Evolutionary conservation across 176 grass and related monocot genomes (phyloP).

Genomic region (Tillandsia fasciculata): DNA sequence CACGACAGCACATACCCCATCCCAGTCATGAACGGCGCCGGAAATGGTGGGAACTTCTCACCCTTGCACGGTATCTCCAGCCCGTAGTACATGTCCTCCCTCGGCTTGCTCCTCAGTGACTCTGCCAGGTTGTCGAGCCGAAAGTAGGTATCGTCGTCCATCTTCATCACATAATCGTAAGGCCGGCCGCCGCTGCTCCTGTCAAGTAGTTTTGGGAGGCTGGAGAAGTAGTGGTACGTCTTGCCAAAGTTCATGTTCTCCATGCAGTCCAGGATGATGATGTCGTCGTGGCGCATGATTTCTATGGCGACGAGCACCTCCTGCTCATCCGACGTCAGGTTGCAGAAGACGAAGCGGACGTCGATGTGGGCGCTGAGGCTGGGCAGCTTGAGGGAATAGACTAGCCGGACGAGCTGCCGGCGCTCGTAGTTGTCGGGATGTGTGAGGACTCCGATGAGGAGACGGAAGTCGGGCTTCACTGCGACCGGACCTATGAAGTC

Average conservation of each 20-base stretch:
- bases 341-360: conserved; percentile 41
- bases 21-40: conserved; percentile 7
- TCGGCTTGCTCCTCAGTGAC: background rate
- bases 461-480: conserved; percentile 12
- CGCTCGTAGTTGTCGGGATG: conserved; percentile 19
- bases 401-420: conserved; percentile 29
- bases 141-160: conserved; percentile 9
- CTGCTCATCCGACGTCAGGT: conserved; percentile 24
- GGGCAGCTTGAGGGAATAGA: conserved; percentile 25
- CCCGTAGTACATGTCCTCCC: conserved; percentile 6
- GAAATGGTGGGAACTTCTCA: background rate
- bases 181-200: background rate
- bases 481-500: background rate
- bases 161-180: conserved; percentile 6
- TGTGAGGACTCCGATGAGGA: conserved; percentile 37
- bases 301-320: conserved; percentile 32
- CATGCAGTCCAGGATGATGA: conserved; percentile 1
- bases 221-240: conserved; percentile 4
- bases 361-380: conserved; percentile 25
- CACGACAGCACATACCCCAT: conserved; percentile 15
- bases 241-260: conserved; percentile 7
- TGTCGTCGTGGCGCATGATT: conserved; percentile 13
- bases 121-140: background rate
- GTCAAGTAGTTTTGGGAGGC: background rate
- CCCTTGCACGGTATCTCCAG: background rate